Percentiles rank a stretch among this genome's conserved stretches.
phyloP scores from a whole-genome alignment of 805 yeast species.

The Zygoascus biomembranicola region DNA sequence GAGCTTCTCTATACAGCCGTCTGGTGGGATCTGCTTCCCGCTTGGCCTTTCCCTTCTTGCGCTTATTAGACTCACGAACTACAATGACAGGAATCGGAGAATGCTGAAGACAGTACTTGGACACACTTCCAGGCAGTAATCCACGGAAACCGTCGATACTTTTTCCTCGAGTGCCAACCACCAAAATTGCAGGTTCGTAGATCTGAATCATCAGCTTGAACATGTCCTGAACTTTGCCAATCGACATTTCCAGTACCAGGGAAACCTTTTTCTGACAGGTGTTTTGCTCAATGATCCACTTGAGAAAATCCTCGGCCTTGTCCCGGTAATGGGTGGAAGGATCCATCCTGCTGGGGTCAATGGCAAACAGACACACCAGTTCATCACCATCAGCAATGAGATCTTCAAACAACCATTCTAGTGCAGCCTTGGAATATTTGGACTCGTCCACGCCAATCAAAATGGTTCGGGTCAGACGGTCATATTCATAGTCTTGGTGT shows the following conservation, averaged over 20 bases:
- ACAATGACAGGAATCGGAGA: constrained; percentile 40
- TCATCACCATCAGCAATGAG: constrained; percentile 40
- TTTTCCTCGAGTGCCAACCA: constrained; percentile 40
- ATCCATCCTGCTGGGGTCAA: constrained; percentile 28
- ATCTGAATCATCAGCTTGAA: constrained; percentile 35
- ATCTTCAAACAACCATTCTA: constrained; percentile 39
- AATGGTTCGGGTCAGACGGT: constrained; percentile 35
- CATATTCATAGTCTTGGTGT: constrained; percentile 31
- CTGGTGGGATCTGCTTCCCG: constrained; percentile 28
- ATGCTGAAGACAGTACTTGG: constrained; percentile 40
- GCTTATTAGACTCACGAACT: constrained; percentile 33
- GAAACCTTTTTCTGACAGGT: constrained; percentile 30
- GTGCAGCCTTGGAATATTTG: constrained; percentile 35
- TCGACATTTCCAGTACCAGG: constrained; percentile 36
- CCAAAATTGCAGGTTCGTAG: constrained; percentile 38
- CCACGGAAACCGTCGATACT: constrained; percentile 34
- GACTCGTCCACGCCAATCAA: constrained; percentile 38
- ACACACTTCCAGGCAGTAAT: constrained; percentile 38
- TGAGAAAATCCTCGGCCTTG: constrained; percentile 30
- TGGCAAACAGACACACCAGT: constrained; percentile 36
- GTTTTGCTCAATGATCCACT: constrained; percentile 29
- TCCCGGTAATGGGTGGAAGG: constrained; percentile 23
- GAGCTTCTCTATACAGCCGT: constrained; percentile 10
- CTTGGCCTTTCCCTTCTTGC: constrained; percentile 25
- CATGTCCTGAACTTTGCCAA: constrained; percentile 37